A percentile compares a stretch with the other conserved stretches of the same genome.
Evolutionary conservation across 1,284 basidiomycete genomes (phyloP).

Genomic region (Cutaneotrichosporon daszewskae): DNA sequence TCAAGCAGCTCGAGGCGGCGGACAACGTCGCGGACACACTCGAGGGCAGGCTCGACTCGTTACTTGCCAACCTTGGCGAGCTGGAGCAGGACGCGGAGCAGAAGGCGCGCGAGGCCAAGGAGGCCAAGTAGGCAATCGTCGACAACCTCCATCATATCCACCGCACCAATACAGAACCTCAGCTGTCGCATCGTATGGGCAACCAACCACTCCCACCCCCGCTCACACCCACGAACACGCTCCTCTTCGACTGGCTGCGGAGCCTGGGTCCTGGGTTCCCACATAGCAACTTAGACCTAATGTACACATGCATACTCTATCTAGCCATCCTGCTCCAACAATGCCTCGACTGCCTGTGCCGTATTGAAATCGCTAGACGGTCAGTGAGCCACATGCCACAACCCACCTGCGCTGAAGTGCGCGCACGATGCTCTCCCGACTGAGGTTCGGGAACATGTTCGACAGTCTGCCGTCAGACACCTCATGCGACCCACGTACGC

Average conservation of each 20-base stretch:
- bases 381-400: constrained; percentile 2
- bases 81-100: constrained; percentile 38
- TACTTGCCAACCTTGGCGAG: constrained; percentile 35
- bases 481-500: constrained; percentile 22
- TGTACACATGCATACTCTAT: constrained; percentile 8
- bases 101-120: constrained; percentile 23
- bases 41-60: constrained; percentile 41
- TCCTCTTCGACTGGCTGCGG: too few relatives aligned
- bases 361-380: constrained; percentile 58
- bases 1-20: constrained; percentile 44
- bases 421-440: constrained; percentile 65
- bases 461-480: constrained; percentile 52
- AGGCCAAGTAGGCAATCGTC: not conserved
- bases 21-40: constrained; percentile 43
- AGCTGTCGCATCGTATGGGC: too few relatives aligned
- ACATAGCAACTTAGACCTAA: constrained; percentile 9
- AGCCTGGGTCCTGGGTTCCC: too few relatives aligned
- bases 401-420: constrained; percentile 74
- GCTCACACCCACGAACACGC: too few relatives aligned
- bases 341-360: constrained; percentile 72
- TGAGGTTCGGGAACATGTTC: constrained; percentile 75
- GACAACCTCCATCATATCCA: too few relatives aligned
- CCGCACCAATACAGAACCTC: too few relatives aligned
- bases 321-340: constrained; percentile 46
- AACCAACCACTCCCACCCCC: too few relatives aligned